phyloP scores from a whole-genome alignment of 2,329 filamentous ascomycete species.

The Colletotrichum plurivorum region DNA sequence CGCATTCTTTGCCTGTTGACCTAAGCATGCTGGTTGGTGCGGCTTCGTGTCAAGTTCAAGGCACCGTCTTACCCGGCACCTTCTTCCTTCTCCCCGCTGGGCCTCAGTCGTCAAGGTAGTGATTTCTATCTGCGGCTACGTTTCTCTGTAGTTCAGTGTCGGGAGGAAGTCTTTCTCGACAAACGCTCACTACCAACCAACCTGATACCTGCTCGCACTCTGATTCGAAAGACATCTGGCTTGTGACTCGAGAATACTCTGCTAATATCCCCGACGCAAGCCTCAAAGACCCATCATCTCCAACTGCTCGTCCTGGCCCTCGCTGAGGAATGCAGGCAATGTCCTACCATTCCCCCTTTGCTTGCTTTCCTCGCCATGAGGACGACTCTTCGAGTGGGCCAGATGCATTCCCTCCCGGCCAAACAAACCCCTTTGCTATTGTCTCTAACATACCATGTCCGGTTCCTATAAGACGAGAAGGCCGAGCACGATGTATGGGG shows the following conservation, averaged over 20 bases:
- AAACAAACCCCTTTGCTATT: not conserved
- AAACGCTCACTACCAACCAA: too few relatives aligned
- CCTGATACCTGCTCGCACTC: too few relatives aligned
- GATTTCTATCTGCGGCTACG: not conserved
- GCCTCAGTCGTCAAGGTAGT: not conserved
- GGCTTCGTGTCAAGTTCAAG: conserved; percentile 15
- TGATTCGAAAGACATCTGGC: too few relatives aligned
- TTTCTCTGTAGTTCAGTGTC: not conserved
- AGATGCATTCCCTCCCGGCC: not conserved
- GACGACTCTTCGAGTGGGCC: conserved; percentile 2
- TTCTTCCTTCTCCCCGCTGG: conserved; percentile 8
- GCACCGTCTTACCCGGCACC: conserved; percentile 17
- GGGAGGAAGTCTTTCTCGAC: not conserved
- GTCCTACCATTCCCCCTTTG: conserved; percentile 40
- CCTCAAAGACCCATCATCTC: conserved; percentile 12
- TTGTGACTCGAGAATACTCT: not conserved
- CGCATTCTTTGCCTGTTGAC: conserved; percentile 15
- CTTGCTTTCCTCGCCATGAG: conserved; percentile 16
- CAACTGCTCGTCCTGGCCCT: conserved; percentile 19
- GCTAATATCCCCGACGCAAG: conserved; percentile 5
- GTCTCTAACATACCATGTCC: not conserved
- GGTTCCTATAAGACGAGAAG: conserved; percentile 24
- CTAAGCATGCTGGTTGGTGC: conserved; percentile 23
- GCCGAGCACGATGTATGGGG: conserved; percentile 3
- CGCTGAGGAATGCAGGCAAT: conserved; percentile 41